Evolutionary conservation across 495 filamentous ascomycete species (phyloP).

Genomic region (Rhizodiscina lignyota): DNA sequence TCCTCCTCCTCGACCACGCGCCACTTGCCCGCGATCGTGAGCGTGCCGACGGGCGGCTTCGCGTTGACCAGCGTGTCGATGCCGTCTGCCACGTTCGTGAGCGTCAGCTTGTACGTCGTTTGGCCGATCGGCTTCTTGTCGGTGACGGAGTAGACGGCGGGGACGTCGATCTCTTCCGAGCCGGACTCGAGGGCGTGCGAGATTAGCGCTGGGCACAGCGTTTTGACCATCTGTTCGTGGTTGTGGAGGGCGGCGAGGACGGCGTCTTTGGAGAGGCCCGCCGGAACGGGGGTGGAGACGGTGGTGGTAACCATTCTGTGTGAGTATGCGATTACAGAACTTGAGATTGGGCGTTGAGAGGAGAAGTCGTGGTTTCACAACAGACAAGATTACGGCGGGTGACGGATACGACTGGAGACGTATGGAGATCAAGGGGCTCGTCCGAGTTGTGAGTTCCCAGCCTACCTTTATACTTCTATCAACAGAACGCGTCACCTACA

Average conservation of each 20-base stretch:
- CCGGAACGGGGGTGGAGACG: conserved; percentile 12
- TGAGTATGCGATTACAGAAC: too few species aligned
- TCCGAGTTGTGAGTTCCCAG: too few species aligned
- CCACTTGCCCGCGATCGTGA: conserved; percentile 16
- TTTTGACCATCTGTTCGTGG: conserved; percentile 16
- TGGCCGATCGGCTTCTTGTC: conserved; percentile 16
- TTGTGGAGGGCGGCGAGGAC: conserved; percentile 15
- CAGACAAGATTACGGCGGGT: too few species aligned
- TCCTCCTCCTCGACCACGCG: conserved; percentile 5
- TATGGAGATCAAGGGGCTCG: too few species aligned
- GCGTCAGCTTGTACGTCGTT: conserved; percentile 15
- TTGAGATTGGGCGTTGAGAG: too few species aligned
- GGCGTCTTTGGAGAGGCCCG: conserved; percentile 2
- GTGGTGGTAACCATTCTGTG: conserved; percentile 16
- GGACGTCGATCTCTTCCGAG: conserved; percentile 4
- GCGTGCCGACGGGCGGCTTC: conserved; percentile 13
- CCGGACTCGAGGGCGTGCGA: conserved; percentile 12
- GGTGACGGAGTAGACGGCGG: conserved; percentile 12
- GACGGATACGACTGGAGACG: too few species aligned
- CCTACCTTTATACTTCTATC: too few species aligned
- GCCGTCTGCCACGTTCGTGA: conserved; percentile 14
- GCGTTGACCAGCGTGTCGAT: conserved; percentile 16
- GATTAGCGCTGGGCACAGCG: conserved; percentile 10
- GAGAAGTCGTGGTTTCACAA: too few species aligned
- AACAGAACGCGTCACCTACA: too few species aligned